Percentiles rank a stretch among this genome's conserved stretches.
Evolutionary conservation across 441 rosid genomes (phyloP).

Genomic region (Hura crepitans): DNA sequence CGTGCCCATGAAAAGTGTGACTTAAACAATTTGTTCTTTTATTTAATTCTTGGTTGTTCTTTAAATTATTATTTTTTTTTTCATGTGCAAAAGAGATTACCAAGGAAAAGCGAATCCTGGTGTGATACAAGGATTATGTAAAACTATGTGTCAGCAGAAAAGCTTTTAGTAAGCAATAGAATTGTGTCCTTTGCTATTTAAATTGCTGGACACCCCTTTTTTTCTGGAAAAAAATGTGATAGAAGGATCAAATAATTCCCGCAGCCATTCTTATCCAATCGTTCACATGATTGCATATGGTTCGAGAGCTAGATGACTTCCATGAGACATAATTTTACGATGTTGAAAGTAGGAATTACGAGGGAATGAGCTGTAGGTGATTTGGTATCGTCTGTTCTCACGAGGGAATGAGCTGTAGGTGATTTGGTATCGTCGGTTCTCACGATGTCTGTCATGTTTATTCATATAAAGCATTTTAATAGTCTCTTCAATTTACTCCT

Average conservation of each 20-base stretch:
- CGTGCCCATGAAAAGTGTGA: constrained; percentile 10
- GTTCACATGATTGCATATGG: no score
- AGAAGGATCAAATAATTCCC: no score
- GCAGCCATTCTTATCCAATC: no score
- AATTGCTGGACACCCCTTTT: not conserved
- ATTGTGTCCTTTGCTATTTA: not conserved
- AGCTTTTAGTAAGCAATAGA: constrained; percentile 14
- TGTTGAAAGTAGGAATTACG: not conserved
- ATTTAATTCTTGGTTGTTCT: constrained; percentile 17
- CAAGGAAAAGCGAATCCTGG: not conserved
- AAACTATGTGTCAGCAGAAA: not conserved
- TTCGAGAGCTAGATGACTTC: not conserved
- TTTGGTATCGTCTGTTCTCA: no score
- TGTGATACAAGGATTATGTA: constrained; percentile 13
- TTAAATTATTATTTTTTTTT: constrained; percentile 25
- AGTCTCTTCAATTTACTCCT: no score
- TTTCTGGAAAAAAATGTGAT: no score
- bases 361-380: no score
- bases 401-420: no score
- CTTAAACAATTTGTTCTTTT: constrained; percentile 17
- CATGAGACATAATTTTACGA: not conserved
- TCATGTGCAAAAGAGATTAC: constrained; percentile 20
- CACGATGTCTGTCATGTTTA: no score
- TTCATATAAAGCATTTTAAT: no score
- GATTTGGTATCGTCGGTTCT: no score